Percentiles rank a stretch among this genome's conserved stretches.
phyloP scores from a whole-genome alignment of 345 rosid species.

The Sisymbrium altissimum region DNA sequence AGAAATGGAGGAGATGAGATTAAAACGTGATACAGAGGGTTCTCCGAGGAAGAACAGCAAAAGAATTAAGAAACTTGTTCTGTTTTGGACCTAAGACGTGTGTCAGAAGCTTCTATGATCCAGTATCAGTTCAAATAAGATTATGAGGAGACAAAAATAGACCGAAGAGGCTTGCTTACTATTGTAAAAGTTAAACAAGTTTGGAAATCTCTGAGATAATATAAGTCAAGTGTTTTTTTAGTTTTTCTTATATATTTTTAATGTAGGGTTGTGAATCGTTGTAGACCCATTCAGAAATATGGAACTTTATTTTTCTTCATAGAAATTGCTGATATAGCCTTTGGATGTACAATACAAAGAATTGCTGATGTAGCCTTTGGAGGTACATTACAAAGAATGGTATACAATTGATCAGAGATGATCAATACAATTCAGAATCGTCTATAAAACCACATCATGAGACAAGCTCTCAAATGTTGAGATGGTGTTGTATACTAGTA shows the following conservation, averaged over 20 bases:
- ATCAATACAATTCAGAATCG: no score
- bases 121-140: conserved; percentile 10
- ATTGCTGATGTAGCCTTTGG: neutral
- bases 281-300: neutral
- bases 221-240: neutral
- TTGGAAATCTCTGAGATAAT: neutral
- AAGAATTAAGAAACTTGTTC: conserved; percentile 27
- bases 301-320: neutral
- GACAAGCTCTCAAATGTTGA: no score
- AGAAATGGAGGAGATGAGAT: conserved; percentile 20
- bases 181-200: neutral
- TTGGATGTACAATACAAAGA: no score
- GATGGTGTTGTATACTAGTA: no score
- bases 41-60: conserved; percentile 32
- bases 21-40: conserved; percentile 11
- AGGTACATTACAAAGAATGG: conserved; percentile 1
- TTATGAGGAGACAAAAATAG: conserved; percentile 15
- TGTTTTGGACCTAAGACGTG: conserved; percentile 26
- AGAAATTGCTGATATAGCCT: no score
- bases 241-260: neutral
- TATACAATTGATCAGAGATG: neutral
- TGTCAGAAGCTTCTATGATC: neutral
- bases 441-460: no score
- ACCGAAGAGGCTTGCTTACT: conserved; percentile 18
- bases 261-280: neutral